Conservation (phyloP, 495 filamentous ascomycete species). For the Aspergillus cavernicola region DNA sequence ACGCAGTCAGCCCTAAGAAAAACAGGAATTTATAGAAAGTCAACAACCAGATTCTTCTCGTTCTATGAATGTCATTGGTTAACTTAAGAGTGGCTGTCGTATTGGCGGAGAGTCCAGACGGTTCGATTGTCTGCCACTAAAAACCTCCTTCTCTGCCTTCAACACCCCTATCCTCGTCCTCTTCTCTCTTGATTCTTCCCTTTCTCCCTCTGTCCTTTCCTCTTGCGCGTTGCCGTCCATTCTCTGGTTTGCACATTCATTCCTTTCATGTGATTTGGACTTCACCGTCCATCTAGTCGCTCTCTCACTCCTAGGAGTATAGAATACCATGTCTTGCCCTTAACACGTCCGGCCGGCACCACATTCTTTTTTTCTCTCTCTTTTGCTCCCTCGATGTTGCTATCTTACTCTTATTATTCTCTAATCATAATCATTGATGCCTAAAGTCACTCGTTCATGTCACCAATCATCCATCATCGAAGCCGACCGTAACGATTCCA, state of each 20-base stretch:
- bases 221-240: neutral
- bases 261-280: conserved; percentile 3
- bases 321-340: conserved; percentile 2
- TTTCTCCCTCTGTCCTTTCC: neutral
- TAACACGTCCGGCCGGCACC: neutral
- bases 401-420: neutral
- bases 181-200: neutral
- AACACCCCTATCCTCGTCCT: neutral
- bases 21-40: too few species aligned
- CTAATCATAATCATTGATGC: conserved; percentile 5
- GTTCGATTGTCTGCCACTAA: conserved; percentile 10
- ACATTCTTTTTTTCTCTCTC: conserved; percentile 1
- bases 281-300: neutral
- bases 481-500: conserved; percentile 13
- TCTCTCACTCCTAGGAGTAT: neutral
- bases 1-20: too few species aligned
- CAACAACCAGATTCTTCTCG: too few species aligned
- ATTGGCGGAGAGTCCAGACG: conserved; percentile 13
- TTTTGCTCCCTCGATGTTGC: too few species aligned
- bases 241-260: neutral
- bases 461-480: conserved; percentile 4
- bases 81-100: too few species aligned
- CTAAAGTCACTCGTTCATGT: conserved; percentile 23
- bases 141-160: neutral
- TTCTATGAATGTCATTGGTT: too few species aligned